These are phyloP conservation scores for Tardiomyces depauwii DNA, from an alignment of 1,139 yeast genomes.

Conservation along the genomic window DNA sequence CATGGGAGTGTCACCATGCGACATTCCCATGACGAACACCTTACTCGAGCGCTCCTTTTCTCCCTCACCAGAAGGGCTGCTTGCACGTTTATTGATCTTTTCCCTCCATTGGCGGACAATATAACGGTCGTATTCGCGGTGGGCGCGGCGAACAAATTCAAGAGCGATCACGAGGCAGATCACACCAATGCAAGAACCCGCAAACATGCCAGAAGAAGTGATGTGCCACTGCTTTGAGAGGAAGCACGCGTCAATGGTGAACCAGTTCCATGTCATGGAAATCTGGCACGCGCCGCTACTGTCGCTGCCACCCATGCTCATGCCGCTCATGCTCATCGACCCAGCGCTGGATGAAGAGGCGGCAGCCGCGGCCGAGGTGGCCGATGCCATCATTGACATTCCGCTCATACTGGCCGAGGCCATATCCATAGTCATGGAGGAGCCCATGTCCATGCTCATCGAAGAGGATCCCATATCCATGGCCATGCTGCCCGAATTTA, in stretches of 20 bases:
- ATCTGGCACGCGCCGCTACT: slow-evolving; percentile 3
- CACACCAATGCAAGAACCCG: slow-evolving; percentile 60
- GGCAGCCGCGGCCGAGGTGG: slow-evolving; percentile 5
- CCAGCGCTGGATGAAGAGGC: slow-evolving; percentile 5
- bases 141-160: slow-evolving; percentile 46
- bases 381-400: slow-evolving; percentile 4
- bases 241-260: slow-evolving; percentile 52
- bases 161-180: slow-evolving; percentile 45
- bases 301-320: slow-evolving; percentile 13
- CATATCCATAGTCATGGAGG: slow-evolving; percentile 5
- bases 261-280: slow-evolving; percentile 45
- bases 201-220: slow-evolving; percentile 47
- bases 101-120: slow-evolving; percentile 22
- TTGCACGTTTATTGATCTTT: slow-evolving; percentile 2
- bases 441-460: slow-evolving; percentile 2
- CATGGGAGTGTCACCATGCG: slow-evolving; percentile 7
- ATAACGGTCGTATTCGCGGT: slow-evolving; percentile 43
- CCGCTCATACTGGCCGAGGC: slow-evolving; percentile 6
- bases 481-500: slow-evolving; percentile 5
- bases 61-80: not conserved
- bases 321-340: slow-evolving; percentile 8
- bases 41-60: not conserved
- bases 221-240: slow-evolving; percentile 57
- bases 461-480: slow-evolving; percentile 1
- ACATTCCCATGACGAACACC: not conserved